These are phyloP conservation scores for Glaciozyma martinii DNA, from an alignment of 768 basidiomycete species.

Conservation along the genomic window DNA sequence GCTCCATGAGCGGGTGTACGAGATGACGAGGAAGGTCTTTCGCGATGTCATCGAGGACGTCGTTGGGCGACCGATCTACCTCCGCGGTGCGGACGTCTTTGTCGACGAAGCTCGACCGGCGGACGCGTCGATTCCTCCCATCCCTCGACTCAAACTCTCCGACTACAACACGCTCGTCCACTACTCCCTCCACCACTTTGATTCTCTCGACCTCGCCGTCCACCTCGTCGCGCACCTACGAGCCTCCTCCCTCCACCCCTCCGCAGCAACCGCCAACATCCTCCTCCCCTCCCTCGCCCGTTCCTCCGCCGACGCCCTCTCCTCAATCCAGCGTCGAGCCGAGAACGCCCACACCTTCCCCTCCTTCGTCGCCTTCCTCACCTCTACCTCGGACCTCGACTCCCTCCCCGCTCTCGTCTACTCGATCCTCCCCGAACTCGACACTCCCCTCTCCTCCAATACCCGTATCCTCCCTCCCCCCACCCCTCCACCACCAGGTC, in stretches of 20 bases:
- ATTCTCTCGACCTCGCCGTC: constrained; percentile 23
- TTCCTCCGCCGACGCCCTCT: neutral
- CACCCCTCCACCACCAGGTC: neutral
- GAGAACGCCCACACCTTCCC: constrained; percentile 48
- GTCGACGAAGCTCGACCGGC: neutral
- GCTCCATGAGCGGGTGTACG: constrained; percentile 4
- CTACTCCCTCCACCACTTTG: constrained; percentile 12
- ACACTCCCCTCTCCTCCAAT: neutral
- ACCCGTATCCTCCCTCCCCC: neutral
- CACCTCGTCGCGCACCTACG: constrained; percentile 19
- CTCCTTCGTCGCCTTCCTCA: constrained; percentile 50
- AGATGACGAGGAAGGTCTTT: constrained; percentile 22
- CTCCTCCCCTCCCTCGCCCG: constrained; percentile 4
- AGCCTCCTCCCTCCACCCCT: neutral
- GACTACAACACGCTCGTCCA: constrained; percentile 23
- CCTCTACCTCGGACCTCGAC: constrained; percentile 47
- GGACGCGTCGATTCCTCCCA: neutral
- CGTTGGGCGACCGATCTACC: constrained; percentile 1
- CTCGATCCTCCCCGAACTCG: constrained; percentile 47
- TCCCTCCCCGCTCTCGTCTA: constrained; percentile 49
- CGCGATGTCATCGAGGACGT: constrained; percentile 15
- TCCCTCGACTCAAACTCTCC: neutral
- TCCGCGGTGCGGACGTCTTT: neutral
- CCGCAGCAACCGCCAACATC: constrained; percentile 19
- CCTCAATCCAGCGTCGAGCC: neutral